Base-by-base conservation (phyloP, 2,329 filamentous ascomycete genomes). In the Dothideomycetes sp. region DNA sequence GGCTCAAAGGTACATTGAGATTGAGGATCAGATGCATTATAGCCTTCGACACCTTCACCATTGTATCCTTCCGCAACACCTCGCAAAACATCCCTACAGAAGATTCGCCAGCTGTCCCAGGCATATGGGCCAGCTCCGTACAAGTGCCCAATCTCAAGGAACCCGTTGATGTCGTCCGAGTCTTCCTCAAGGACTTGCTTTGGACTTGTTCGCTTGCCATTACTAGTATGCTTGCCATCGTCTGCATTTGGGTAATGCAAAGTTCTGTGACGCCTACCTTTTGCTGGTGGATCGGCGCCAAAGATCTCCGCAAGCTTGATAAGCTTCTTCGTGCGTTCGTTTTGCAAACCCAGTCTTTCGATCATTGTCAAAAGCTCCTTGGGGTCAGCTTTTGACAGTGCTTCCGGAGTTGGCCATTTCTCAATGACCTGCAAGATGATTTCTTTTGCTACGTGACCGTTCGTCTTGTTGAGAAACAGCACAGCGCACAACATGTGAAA, bases 61-160 rank as follows among this genome's bases (percentile, higher is more conserved):
- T 77, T 79, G 74, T 80, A 85, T 46, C 79, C 75, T 8, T 62
- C 56, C 2, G 80, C 76, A 14, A 78, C 59, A 0, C 77, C 80
- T 5, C 87, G 72, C 17, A 94, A 59, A 22, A 72, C 68, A 56
- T 95, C 88, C 2, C 88, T 76, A 56, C 86, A 94, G 59, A 95
- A 95, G 47, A 95, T 94, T 3, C 88, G 77, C 84, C 86, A 95
- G 53, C 82, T 88, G 59, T 95, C 88, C 36, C 89, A 67, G 0
- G 85, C 83, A 58, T 95, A 95, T 2, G 77, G 70, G 12, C 87
- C 84, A 40, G 72, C 57, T 39, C 84, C 79, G 0, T 85, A 87
- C 42, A 95, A 65, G 57, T 94, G 84, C 0, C 81, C 86, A 44
- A 94, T 82, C 53, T 95, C 88, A 79, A 86, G 93, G 0, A 74